Base-by-base conservation (phyloP, 2,329 filamentous ascomycete species). In the Aspergillus pseudotamarii region DNA sequence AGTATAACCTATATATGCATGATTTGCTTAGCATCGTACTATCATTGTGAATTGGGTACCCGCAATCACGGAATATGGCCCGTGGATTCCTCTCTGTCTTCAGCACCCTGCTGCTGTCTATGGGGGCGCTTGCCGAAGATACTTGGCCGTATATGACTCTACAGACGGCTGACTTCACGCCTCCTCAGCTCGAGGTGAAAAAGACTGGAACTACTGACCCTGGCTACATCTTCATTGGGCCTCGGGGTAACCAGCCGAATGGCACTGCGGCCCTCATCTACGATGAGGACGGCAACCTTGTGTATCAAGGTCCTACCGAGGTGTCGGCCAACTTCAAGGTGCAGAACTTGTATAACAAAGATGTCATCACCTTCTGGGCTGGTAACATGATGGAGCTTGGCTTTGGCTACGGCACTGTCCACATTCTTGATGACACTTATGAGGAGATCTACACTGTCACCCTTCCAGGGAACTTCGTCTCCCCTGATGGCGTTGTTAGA, bases 321-420 rank as follows among this genome's bases (percentile, higher is more conserved):
- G 68, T 75, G 21, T 73, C 71, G 5, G 70, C 71, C 58, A 78
- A 76, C 61, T 73, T 79, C 67, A 72, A 66, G 61, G 71, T 76
- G 1, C 76, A 79, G 65, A 70, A 67, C 32, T 67, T 78, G n/a
- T 72, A 72, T 59, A 73, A 72, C 16, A 38, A 71, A 19, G 71
- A 74, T 45, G 76, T 78, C 23, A 67, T 79, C 53, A 78, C 74
- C 23, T 79, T 75, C 65, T 79, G 75, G 75, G 71, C 72, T 26
- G 76, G 75, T 0, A 57, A 73, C 23, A 70, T 72, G 64, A 69
- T 67, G 30, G 59, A 67, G 5, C 51, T 74, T 57, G 73, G 73
- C 1, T 75, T 69, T 32, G 73, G 73, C 10, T 75, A 73, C 59
- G 75, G 73, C 26, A 63, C 66, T 3, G 70, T 74, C 4, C 73